These are phyloP conservation scores for Botryococcus braunii DNA, from an alignment of 163 green algal genomes.

Conservation along the genomic window DNA sequence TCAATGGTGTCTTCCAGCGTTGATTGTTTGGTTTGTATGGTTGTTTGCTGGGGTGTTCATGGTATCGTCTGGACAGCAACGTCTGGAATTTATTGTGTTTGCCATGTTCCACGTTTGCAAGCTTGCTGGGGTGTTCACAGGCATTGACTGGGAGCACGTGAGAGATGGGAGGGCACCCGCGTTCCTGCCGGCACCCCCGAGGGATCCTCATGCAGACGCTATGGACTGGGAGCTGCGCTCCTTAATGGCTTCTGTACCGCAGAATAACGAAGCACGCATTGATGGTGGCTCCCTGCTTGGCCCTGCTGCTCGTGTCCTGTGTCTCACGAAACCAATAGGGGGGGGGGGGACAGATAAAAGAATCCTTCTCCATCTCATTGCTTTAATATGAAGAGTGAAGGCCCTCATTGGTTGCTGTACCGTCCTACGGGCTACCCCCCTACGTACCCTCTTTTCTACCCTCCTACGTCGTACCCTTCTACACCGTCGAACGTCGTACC, in stretches of 20 bases:
- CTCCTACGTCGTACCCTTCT: too few relatives aligned
- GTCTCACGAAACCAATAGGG: too few relatives aligned
- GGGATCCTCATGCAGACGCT: constrained; percentile 15
- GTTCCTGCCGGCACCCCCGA: constrained; percentile 10
- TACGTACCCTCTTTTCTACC: too few relatives aligned
- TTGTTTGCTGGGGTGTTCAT: not conserved
- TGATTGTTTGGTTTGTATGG: not conserved
- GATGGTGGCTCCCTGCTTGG: too few relatives aligned
- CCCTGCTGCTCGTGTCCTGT: too few relatives aligned
- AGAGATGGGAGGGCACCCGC: constrained; percentile 20
- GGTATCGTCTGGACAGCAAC: not conserved
- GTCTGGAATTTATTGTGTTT: not conserved
- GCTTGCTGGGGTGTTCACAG: not conserved
- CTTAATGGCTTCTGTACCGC: constrained; percentile 11
- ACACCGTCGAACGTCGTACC: too few relatives aligned
- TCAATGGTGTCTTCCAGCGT: not conserved
- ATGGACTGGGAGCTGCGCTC: constrained; percentile 57
- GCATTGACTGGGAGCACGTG: constrained; percentile 11
- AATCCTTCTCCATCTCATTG: too few relatives aligned
- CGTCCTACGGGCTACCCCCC: too few relatives aligned
- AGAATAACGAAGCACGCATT: too few relatives aligned
- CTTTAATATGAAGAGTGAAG: too few relatives aligned
- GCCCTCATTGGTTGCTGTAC: too few relatives aligned
- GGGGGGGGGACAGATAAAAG: too few relatives aligned
- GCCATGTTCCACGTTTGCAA: not conserved